Percentiles rank a stretch among this genome's conserved stretches.
Evolutionary conservation across 345 rosid species (phyloP).

Genomic region (Arabidopsis arenosa): DNA sequence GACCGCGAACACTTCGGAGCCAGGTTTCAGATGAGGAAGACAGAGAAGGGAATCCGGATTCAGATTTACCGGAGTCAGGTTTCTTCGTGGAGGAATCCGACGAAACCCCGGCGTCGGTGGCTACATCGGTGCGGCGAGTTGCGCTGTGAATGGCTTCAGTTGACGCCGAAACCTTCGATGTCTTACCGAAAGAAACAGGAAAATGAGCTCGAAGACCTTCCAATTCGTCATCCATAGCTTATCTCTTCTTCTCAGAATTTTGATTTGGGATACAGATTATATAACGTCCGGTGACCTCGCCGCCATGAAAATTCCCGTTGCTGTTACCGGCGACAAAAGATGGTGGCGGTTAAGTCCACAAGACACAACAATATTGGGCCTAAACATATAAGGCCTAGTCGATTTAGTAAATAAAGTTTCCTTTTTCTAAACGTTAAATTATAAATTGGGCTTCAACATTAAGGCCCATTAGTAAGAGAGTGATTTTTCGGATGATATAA

Average conservation of each 20-base stretch:
- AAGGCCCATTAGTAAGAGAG: background rate
- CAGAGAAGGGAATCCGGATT: constrained; percentile 53
- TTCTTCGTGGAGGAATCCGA: constrained; percentile 20
- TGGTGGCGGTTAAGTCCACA: constrained; percentile 2
- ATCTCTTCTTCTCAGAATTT: background rate
- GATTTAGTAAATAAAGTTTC: background rate
- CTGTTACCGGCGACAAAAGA: constrained; percentile 11
- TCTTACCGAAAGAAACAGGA: constrained; percentile 81
- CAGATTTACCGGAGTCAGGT: constrained; percentile 17
- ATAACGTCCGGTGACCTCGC: constrained; percentile 27
- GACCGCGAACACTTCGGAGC: constrained; percentile 54
- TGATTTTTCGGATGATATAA: too few relatives aligned
- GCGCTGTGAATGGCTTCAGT: constrained; percentile 73
- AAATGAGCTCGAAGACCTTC: constrained; percentile 75
- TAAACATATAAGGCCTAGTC: background rate
- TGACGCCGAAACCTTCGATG: constrained; percentile 61
- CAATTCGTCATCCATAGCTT: constrained; percentile 69
- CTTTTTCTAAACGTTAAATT: background rate
- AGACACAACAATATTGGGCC: background rate
- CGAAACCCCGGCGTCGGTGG: constrained; percentile 33
- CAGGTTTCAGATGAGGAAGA: constrained; percentile 64
- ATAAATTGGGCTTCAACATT: background rate
- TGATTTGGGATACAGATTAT: background rate
- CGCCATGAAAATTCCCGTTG: constrained; percentile 27
- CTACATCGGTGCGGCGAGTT: constrained; percentile 64